Conservation (phyloP, 768 basidiomycete genomes). For the Boletellus ananiceps region DNA sequence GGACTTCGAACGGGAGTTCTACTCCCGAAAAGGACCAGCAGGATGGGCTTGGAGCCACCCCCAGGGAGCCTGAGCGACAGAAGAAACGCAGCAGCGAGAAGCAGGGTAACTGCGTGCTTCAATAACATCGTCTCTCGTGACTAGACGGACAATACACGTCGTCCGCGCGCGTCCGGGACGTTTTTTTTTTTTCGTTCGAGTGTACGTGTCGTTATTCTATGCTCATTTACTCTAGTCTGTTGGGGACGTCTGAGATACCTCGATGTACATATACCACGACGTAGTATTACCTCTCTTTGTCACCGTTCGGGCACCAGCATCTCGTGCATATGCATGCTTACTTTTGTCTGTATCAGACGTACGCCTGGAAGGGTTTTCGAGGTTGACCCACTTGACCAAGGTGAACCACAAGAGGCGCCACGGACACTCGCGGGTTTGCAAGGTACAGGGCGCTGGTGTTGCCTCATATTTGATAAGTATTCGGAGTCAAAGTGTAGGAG, state of each 20-base stretch:
- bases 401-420: no score
- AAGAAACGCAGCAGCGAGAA: slow-evolving; percentile 30
- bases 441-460: slow-evolving; percentile 52
- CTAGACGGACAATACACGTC: not conserved
- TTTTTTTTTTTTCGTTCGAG: not conserved
- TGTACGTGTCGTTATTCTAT: slow-evolving; percentile 15
- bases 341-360: slow-evolving; percentile 14
- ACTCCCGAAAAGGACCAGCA: slow-evolving; percentile 7
- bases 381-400: no score
- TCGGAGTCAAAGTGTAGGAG: slow-evolving; percentile 57
- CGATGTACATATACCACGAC: not conserved
- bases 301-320: not conserved
- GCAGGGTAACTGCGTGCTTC: slow-evolving; percentile 23
- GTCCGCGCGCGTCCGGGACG: not conserved
- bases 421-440: slow-evolving; percentile 33
- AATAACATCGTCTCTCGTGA: slow-evolving; percentile 13
- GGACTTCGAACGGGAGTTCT: slow-evolving; percentile 7
- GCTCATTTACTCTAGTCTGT: slow-evolving; percentile 15
- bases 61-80: slow-evolving; percentile 16
- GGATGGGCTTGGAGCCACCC: slow-evolving; percentile 4
- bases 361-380: not conserved
- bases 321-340: no score
- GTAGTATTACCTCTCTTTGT: not conserved
- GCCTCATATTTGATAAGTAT: slow-evolving; percentile 60
- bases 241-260: slow-evolving; percentile 8